Evolutionary conservation across 2,329 filamentous ascomycete genomes (phyloP).

Genomic region (Colletotrichum eremochloae): DNA sequence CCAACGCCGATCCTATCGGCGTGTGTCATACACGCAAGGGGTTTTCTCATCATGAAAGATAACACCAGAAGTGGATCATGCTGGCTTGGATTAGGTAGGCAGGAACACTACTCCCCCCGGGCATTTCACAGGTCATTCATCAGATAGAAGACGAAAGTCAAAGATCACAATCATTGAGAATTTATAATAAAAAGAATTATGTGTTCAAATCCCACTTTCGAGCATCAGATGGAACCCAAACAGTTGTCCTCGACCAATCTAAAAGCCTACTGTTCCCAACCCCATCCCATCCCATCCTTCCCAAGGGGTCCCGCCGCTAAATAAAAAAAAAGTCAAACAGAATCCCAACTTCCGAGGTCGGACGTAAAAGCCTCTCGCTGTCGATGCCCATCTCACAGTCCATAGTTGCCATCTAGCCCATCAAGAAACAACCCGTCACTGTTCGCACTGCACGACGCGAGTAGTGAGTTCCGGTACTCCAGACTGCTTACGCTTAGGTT

Average conservation of each 20-base stretch:
- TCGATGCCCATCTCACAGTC: conserved; percentile 49
- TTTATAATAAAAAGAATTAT: neutral
- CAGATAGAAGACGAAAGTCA: neutral
- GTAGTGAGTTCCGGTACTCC: conserved; percentile 51
- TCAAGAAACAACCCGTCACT: conserved; percentile 52
- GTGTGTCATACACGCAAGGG: neutral
- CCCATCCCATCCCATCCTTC: neutral
- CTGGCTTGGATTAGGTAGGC: neutral
- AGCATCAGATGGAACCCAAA: neutral
- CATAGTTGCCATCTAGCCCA: conserved; percentile 57
- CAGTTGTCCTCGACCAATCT: neutral
- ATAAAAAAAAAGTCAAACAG: neutral
- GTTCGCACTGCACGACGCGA: conserved; percentile 43
- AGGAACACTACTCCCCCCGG: neutral
- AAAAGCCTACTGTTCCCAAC: neutral
- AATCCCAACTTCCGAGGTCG: neutral
- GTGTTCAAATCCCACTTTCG: neutral
- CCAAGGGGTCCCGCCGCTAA: neutral
- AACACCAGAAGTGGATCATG: neutral
- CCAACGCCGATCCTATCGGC: neutral
- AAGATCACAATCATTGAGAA: neutral
- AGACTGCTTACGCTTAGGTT: conserved; percentile 51
- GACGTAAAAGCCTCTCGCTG: conserved; percentile 29
- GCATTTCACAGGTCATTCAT: neutral
- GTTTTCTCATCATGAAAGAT: neutral